Percentiles rank a stretch among this genome's conserved stretches.
Evolutionary conservation across 2,329 filamentous ascomycete genomes (phyloP).

Genomic region (Fusarium odoratissimum): DNA sequence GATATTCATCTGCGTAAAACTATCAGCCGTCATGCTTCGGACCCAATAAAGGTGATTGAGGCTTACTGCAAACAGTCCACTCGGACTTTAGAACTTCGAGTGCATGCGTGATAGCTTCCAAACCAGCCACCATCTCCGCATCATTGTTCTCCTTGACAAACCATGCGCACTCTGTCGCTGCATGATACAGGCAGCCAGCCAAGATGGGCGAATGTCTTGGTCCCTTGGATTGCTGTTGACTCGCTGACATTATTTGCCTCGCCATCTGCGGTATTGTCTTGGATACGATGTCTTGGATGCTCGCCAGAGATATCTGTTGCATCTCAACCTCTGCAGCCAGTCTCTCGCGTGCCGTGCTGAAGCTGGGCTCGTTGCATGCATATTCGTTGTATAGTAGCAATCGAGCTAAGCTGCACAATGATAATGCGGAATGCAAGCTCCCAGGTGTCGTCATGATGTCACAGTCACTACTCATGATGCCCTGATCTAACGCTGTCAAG

Average conservation of each 20-base stretch:
- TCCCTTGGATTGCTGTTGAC: neutral
- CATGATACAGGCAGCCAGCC: neutral
- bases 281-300: neutral
- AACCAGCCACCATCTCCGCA: neutral
- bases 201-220: neutral
- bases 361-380: neutral
- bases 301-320: neutral
- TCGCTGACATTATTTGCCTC: neutral
- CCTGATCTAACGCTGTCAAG: neutral
- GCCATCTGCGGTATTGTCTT: neutral
- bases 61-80: neutral
- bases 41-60: too few species aligned
- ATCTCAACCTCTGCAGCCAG: neutral
- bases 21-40: neutral
- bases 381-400: neutral
- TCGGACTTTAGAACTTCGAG: neutral
- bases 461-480: neutral
- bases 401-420: neutral
- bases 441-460: accelerated
- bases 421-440: neutral
- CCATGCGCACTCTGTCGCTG: neutral
- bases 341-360: neutral
- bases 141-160: neutral
- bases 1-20: neutral
- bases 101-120: neutral